Evolutionary conservation across 2,329 filamentous ascomycete species (phyloP).

Genomic region (Dryadomyces quercus-mongolicae): DNA sequence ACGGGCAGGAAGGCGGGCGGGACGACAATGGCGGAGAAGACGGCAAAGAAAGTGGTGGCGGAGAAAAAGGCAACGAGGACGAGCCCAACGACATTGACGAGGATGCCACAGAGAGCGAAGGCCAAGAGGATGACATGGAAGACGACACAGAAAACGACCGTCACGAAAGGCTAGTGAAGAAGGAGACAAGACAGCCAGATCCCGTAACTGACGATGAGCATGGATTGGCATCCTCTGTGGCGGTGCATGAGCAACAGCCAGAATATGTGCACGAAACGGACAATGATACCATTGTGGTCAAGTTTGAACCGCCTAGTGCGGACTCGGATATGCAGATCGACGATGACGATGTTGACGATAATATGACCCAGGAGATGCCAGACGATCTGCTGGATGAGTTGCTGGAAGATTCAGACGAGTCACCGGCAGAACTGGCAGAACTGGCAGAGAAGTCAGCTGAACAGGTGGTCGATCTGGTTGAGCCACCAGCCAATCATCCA

Average conservation of each 20-base stretch:
- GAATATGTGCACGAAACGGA: background rate
- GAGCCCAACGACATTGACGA: background rate
- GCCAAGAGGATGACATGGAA: background rate
- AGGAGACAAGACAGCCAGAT: background rate
- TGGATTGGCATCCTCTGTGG: background rate
- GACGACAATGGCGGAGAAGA: background rate
- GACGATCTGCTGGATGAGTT: background rate
- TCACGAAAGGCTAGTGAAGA: no score
- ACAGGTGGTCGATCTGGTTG: no score
- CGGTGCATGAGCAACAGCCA: background rate
- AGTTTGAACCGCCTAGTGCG: background rate
- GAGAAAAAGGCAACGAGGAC: background rate
- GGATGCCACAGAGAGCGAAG: no score
- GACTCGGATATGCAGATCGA: background rate
- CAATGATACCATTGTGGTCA: background rate
- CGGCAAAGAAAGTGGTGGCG: background rate
- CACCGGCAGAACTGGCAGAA: no score
- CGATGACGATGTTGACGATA: background rate
- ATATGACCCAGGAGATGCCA: no score
- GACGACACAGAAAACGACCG: background rate
- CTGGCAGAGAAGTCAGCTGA: no score
- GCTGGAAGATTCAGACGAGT: background rate
- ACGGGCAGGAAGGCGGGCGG: background rate
- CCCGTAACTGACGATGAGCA: background rate
- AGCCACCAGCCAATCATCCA: no score